Base-by-base conservation (phyloP, 345 rosid genomes). In the Isatis tinctoria region DNA sequence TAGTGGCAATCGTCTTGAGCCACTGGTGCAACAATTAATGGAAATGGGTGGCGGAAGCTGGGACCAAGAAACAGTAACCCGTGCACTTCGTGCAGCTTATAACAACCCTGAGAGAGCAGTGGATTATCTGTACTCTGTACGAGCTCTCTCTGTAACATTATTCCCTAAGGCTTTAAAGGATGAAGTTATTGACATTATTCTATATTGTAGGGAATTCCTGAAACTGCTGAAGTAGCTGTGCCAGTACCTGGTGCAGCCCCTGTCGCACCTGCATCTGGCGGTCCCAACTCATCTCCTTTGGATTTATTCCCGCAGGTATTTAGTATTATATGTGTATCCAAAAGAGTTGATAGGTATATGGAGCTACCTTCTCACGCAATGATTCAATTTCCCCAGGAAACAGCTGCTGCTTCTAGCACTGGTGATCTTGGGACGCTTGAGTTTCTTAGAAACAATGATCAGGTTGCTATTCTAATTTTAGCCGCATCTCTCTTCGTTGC, bases 31-130 rank as follows among this genome's bases (percentile, higher is more conserved):
- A 75, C 90, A 91, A 74, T 61, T 95, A 74, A 85, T 95, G 96
- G 99, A 95, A 73, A 87, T 95, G 80, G 99, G 97, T 16, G 99
- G 97, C 43, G 99, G 99, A 48, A 87, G 67, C 47, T 95, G 99
- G 99, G 98, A 89, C 81, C 88, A 87, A 87, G 98, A 95, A 74
- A 90, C 91, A 24, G 98, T 95, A 73, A 77, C 82, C 43, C 90
- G 96, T 51, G 99, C 99, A 52, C 97, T 95, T 81, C 92, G 90
- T 77, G 98, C 99, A 28, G 98, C 99, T 60, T 90, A 92, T 79
- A 95, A 92, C 80, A 95, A 95, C 68, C 99, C 99, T 22, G 99
- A 92, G 85, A 81, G 99, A 69, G 99, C 99, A n/a, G 96, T 95
- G 74, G 99, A 95, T 81, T 95, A 95, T 80, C 76, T 95, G 18